A percentile compares a stretch with the other conserved stretches of the same genome.
Evolutionary conservation across 495 filamentous ascomycete species (phyloP).

Genomic region (Aspergillus heteromorphus): DNA sequence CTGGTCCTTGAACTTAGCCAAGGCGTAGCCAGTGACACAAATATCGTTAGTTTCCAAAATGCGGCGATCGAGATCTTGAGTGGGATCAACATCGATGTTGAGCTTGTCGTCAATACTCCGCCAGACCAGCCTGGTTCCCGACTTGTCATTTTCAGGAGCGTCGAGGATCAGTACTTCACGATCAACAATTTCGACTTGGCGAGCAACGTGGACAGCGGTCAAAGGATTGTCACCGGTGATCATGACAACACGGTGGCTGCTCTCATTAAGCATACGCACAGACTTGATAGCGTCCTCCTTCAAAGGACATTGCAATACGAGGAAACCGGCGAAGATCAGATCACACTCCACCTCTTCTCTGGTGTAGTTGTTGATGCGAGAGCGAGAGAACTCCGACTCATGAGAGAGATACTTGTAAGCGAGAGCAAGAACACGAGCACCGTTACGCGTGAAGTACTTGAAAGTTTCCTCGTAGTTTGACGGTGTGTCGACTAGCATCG

Average conservation of each 20-base stretch:
- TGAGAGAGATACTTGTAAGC: constrained; percentile 85
- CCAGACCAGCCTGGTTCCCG: constrained; percentile 83
- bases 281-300: constrained; percentile 95
- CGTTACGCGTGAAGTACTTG: constrained; percentile 95
- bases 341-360: constrained; percentile 86
- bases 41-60: constrained; percentile 87
- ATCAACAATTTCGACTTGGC: constrained; percentile 95
- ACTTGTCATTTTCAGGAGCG: constrained; percentile 83
- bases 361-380: constrained; percentile 84
- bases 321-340: constrained; percentile 86
- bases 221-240: constrained; percentile 98
- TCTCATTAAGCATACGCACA: constrained; percentile 96
- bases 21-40: constrained; percentile 91
- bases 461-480: constrained; percentile 94
- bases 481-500: constrained; percentile 80
- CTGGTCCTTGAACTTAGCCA: constrained; percentile 83
- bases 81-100: constrained; percentile 81
- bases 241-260: constrained; percentile 97
- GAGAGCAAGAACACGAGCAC: constrained; percentile 86
- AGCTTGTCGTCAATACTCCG: constrained; percentile 88
- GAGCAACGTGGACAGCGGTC: constrained; percentile 92
- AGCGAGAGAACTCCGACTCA: constrained; percentile 73
- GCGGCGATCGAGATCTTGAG: constrained; percentile 69
- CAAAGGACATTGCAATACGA: constrained; percentile 90
- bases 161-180: constrained; percentile 93